Conservation (phyloP, 2,329 filamentous ascomycete genomes). For the Colletotrichum abscissum region DNA sequence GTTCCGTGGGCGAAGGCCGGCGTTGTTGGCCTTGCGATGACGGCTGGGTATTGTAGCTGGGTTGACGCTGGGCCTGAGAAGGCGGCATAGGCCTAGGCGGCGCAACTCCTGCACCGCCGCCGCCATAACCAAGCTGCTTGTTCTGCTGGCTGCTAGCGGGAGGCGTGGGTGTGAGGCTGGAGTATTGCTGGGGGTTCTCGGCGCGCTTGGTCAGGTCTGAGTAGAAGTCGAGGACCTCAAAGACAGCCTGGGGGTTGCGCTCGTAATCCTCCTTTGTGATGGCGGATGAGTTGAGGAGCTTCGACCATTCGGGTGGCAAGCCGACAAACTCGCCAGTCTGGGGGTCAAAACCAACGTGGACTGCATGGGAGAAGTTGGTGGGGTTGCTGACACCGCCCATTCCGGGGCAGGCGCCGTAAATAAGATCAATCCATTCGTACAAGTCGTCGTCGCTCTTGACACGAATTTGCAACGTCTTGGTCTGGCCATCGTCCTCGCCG, state of each 20-base stretch:
- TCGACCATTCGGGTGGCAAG: constrained; percentile 95
- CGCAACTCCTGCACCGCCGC: constrained; percentile 69
- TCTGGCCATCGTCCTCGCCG: constrained; percentile 82
- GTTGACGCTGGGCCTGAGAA: constrained; percentile 52
- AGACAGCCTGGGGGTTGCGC: constrained; percentile 89
- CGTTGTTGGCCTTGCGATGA: constrained; percentile 52
- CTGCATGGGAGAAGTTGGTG: constrained; percentile 96
- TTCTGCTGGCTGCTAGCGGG: constrained; percentile 66
- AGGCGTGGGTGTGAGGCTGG: constrained; percentile 76
- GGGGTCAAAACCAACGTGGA: constrained; percentile 97
- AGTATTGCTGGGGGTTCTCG: constrained; percentile 76
- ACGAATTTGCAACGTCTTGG: constrained; percentile 88
- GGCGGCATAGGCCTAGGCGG: constrained; percentile 76
- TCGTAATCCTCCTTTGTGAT: constrained; percentile 99
- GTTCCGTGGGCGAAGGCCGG: constrained; percentile 57
- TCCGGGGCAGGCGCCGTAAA: constrained; percentile 94
- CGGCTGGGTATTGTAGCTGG: constrained; percentile 52
- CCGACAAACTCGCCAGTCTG: constrained; percentile 95
- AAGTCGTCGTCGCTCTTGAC: constrained; percentile 97
- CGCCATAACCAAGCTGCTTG: constrained; percentile 71
- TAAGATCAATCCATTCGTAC: constrained; percentile 98
- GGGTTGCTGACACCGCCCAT: constrained; percentile 99
- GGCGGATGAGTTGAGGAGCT: constrained; percentile 92
- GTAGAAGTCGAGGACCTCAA: constrained; percentile 87
- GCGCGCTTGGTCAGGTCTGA: constrained; percentile 83